Conservation (phyloP, 345 rosid genomes). For the Dipteronia sinensis region DNA sequence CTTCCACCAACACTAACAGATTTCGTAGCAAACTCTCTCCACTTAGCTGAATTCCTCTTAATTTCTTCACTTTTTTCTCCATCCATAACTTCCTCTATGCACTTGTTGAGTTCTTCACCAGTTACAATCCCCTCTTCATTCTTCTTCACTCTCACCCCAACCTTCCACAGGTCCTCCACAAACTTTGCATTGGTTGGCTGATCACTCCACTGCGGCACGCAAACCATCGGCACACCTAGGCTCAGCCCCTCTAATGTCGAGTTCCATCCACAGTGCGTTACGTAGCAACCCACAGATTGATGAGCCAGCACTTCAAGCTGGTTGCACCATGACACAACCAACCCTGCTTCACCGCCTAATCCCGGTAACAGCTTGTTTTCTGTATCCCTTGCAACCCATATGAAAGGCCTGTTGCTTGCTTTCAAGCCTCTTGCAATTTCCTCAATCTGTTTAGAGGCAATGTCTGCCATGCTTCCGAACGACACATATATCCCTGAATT, state of each 20-base stretch:
- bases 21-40: conserved; percentile 42
- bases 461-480: conserved; percentile 53
- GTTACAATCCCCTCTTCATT: conserved; percentile 32
- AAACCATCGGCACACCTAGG: conserved; percentile 49
- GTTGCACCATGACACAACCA: conserved; percentile 47
- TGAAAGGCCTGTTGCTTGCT: conserved; percentile 38
- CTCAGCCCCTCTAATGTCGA: conserved; percentile 47
- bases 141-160: conserved; percentile 39
- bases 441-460: conserved; percentile 35
- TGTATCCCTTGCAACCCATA: conserved; percentile 40
- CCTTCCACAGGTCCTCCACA: conserved; percentile 44
- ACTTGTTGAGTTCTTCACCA: conserved; percentile 33
- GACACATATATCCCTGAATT: conserved; percentile 48
- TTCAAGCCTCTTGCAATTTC: conserved; percentile 48
- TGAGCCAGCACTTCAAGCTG: conserved; percentile 54
- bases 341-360: conserved; percentile 30
- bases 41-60: conserved; percentile 30
- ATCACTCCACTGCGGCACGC: conserved; percentile 41
- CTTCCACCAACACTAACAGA: conserved; percentile 48
- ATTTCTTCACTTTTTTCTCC: conserved; percentile 42
- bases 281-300: conserved; percentile 43
- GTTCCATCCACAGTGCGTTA: conserved; percentile 59
- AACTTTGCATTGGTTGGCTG: conserved; percentile 55
- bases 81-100: conserved; percentile 37
- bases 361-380: conserved; percentile 28